Evolutionary conservation across 306 rosid species (phyloP).

Genomic region (Benincasa hispida): DNA sequence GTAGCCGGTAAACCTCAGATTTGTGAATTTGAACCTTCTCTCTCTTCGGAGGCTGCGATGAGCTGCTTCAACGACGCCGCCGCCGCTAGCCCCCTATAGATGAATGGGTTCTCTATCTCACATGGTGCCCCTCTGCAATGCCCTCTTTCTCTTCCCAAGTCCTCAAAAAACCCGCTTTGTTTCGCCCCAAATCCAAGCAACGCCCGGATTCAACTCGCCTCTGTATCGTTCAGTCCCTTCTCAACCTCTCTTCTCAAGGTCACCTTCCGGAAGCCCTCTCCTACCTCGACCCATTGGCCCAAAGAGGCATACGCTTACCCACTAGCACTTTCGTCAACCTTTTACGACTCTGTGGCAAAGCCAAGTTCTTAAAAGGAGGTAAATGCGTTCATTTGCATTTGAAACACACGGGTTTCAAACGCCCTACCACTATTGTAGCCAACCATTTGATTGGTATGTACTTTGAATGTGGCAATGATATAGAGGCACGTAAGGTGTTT

Average conservation of each 20-base stretch:
- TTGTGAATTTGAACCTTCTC: neutral
- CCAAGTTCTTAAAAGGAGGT: slow-evolving; percentile 32
- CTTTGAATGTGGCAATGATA: slow-evolving; percentile 38
- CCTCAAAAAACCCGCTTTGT: slow-evolving; percentile 7
- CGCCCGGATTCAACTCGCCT: slow-evolving; percentile 14
- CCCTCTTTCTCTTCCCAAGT: slow-evolving; percentile 31
- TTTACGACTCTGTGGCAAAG: slow-evolving; percentile 42
- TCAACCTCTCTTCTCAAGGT: slow-evolving; percentile 27
- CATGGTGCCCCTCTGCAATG: slow-evolving; percentile 41
- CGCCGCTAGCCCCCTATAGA: slow-evolving; percentile 8
- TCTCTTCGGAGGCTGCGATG: neutral
- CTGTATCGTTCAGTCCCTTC: slow-evolving; percentile 47
- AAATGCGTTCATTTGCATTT: slow-evolving; percentile 59
- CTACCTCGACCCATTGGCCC: slow-evolving; percentile 41
- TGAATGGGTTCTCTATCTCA: slow-evolving; percentile 23
- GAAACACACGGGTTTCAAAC: slow-evolving; percentile 57
- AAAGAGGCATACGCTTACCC: slow-evolving; percentile 64
- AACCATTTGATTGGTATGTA: slow-evolving; percentile 66
- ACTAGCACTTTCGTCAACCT: slow-evolving; percentile 37
- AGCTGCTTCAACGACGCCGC: neutral
- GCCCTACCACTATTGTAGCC: slow-evolving; percentile 38
- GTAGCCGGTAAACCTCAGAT: neutral
- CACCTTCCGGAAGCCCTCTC: slow-evolving; percentile 48
- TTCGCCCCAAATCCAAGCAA: slow-evolving; percentile 13
- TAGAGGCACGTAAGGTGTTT: slow-evolving; percentile 59